Base-by-base conservation (phyloP, 352 stramenopile genomes). In the Hyaloperonospora brassicae region DNA sequence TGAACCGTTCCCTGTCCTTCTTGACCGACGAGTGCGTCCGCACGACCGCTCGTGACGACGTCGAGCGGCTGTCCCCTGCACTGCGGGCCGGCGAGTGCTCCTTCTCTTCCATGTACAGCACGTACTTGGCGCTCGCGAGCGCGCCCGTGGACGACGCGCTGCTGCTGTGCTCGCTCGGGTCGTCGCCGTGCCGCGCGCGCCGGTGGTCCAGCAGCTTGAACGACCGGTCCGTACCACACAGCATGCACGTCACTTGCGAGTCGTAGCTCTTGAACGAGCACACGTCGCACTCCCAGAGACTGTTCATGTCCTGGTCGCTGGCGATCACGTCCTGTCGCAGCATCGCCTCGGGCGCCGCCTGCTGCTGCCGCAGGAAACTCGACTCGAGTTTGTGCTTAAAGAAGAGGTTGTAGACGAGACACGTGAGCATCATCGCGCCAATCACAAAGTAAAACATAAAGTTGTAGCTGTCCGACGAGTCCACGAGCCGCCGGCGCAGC, bases 261-360 rank as follows among this genome's bases (percentile, higher is more conserved):
- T 91, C 80, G 61, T 93, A 90, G 67, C 90, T 97, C 64, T 95
- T 94, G 59, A 97, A 97, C 34, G 73, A 87, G 57, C 88, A 97
- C n/a, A 97, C 86, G n/a, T 90, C 80, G 57, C 88, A 97, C 50
- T 90, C 79, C 88, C 88, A 97, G 9, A 93, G 55, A 13, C 71
- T 77, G 38, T 77, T 88, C 71, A 91, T 89, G 51, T 90, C 79
- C 58, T 89, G 80, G 64, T 93, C 83, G 47, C 83, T 93, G 5
- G 83, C 83, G 52, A 93, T 93, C 52, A 93, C 83, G 47, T 93
- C 83, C 40, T 93, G 83, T 14, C 83, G 80, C 45, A 91, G 66
- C 74, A 93, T 90, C 12, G 81, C 88, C 70, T 93, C 83, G 17
- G 77, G 80, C n/a, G 86, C 55, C 39, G 73, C 57, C 48, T 88